Conservation (phyloP, 176 grass and related monocot species). For the Eremochloa ophiuroides region DNA sequence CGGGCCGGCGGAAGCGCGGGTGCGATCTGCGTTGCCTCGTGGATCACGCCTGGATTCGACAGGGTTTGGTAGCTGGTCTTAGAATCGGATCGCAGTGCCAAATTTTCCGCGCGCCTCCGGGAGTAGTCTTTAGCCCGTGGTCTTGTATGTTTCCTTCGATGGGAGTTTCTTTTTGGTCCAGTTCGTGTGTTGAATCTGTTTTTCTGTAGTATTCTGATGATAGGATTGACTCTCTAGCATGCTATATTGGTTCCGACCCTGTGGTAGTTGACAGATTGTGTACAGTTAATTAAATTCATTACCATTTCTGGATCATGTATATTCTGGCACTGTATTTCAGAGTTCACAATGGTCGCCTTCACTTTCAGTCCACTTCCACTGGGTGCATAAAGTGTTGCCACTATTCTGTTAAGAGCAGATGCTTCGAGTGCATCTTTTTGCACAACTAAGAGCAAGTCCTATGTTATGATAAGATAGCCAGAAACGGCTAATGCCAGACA, state of each 20-base stretch:
- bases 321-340: neutral
- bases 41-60: constrained; percentile 13
- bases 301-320: neutral
- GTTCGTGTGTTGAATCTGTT: neutral
- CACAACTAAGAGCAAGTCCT: neutral
- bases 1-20: too few species aligned
- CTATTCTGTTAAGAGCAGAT: neutral
- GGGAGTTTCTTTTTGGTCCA: neutral
- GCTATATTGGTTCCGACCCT: neutral
- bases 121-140: neutral
- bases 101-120: neutral
- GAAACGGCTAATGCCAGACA: neutral
- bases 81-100: neutral
- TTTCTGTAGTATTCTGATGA: neutral
- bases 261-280: neutral
- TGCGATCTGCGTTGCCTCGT: constrained; percentile 18
- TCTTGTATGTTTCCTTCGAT: neutral
- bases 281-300: neutral
- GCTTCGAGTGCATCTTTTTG: neutral
- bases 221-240: neutral
- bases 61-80: neutral
- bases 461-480: neutral
- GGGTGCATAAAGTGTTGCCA: neutral
- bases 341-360: neutral
- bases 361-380: neutral